Base-by-base conservation (phyloP, 495 filamentous ascomycete genomes). In the Tuber indicum region DNA sequence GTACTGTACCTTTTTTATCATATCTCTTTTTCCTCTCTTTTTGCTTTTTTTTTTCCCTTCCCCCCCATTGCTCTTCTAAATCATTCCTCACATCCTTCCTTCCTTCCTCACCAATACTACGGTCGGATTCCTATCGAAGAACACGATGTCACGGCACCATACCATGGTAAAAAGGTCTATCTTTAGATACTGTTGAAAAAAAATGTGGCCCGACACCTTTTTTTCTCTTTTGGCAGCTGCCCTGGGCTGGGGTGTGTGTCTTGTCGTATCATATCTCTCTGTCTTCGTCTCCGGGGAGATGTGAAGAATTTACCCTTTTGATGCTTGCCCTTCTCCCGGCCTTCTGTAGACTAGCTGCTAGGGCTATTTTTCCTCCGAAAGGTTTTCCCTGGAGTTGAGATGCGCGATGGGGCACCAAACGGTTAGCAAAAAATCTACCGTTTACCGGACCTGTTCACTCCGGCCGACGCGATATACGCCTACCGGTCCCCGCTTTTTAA, bases 61-160 rank as follows among this genome's bases (percentile, higher is more conserved):
- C 21, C 21, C 23, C 49, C 52, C n/a, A 58, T 58, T 32, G n/a
- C n/a, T 16, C 9, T 66, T 32, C 58, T 66, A 10, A 32, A 66
- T 66, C 58, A 66, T 66, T 32, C 58, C 58, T 66, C 14, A 66
- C 58, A 14, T 66, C n/a, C 58, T 66, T 32, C n/a, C 26, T 58
- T 12, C 49, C 49, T 66, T 58, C 49, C 19, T 66, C 58, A 66
- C 58, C 58, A 66, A 66, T 66, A 58, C 49, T 32, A 32, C 4
- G 58, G 58, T 66, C n/a, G n/a, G n/a, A 66, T 66, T 32, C 58
- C n/a, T 32, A 66, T 66, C 58, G 26, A 32, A 66, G n/a, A 32
- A 32, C 58, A 66, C 58, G 10, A 66, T 66, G 58, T 66, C 58
- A 66, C 58, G 58, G 58, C 16, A 32, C 58, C n/a, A 66, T 66